phyloP scores from a whole-genome alignment of 805 yeast species.

The Yarrowia deformans region DNA sequence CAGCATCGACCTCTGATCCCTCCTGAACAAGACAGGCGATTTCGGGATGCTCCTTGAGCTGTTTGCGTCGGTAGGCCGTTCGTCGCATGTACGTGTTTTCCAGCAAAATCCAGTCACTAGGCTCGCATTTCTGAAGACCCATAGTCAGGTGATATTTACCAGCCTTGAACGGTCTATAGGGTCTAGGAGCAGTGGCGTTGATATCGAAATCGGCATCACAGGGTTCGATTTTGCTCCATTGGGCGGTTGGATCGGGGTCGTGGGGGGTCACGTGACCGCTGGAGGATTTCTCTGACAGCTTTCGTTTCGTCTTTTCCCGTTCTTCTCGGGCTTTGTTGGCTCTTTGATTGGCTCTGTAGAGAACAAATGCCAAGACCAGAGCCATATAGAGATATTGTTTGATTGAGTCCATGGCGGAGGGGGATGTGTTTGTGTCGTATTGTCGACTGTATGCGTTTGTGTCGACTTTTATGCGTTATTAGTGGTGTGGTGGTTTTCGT shows the following conservation, averaged over 20 bases:
- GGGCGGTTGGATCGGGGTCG: not conserved
- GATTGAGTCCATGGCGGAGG: conserved; percentile 5
- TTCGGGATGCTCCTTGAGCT: conserved; percentile 47
- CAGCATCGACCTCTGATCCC: conserved; percentile 48
- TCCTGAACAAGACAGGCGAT: conserved; percentile 49
- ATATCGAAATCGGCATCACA: not conserved
- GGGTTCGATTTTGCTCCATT: not conserved
- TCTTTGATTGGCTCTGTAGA: conserved; percentile 10
- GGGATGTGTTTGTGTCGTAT: not conserved
- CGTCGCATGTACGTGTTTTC: conserved; percentile 64
- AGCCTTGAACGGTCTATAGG: conserved; percentile 64
- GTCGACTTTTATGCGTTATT: not conserved
- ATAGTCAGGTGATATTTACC: conserved; percentile 69
- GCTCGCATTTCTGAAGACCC: conserved; percentile 60
- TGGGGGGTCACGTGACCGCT: not conserved
- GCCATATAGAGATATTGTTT: conserved; percentile 11
- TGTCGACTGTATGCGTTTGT: not conserved
- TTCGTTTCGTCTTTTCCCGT: not conserved
- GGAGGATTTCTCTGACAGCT: not conserved
- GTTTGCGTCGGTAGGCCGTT: conserved; percentile 54
- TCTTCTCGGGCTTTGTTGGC: conserved; percentile 11
- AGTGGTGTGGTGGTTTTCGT: too few species aligned
- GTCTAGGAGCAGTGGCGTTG: not conserved
- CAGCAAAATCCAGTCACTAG: conserved; percentile 65
- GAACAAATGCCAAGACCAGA: conserved; percentile 11